Conservation (phyloP, 73 alveolate genomes). For the Paramecium sexaurelia region DNA sequence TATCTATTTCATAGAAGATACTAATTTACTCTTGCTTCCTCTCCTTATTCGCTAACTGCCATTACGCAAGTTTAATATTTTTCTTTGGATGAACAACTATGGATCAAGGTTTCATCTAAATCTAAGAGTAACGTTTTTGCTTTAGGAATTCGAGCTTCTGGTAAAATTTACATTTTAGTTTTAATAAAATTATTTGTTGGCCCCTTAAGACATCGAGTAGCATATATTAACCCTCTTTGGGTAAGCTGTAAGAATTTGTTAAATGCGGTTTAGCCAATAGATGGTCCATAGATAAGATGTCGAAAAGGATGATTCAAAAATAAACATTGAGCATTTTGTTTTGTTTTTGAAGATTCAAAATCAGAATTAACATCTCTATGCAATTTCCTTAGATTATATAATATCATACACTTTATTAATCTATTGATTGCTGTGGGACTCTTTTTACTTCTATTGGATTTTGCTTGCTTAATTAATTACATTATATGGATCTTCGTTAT, state of each 20-base stretch:
- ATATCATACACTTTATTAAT: not conserved
- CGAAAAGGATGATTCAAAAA: conserved; percentile 56
- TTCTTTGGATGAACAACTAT: conserved; percentile 55
- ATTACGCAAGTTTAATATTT: not conserved
- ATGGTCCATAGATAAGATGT: conserved; percentile 49
- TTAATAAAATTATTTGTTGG: conserved; percentile 45
- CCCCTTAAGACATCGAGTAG: conserved; percentile 46
- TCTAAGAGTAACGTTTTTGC: conserved; percentile 58
- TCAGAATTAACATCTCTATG: conserved; percentile 22
- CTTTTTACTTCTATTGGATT: not conserved
- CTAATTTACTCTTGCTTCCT: not conserved
- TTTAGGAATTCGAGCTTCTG: conserved; percentile 48
- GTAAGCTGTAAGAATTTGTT: conserved; percentile 11
- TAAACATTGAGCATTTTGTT: not conserved
- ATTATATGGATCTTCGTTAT: not conserved
- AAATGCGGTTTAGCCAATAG: not conserved
- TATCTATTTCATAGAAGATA: conserved; percentile 51
- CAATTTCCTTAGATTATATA: not conserved
- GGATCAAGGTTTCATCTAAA: conserved; percentile 63
- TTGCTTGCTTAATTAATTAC: not conserved
- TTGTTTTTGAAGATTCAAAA: not conserved
- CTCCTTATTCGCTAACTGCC: conserved; percentile 34
- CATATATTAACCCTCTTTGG: conserved; percentile 54
- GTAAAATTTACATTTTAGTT: not conserved
- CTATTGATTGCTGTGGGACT: not conserved